Conservation (phyloP, 768 basidiomycete genomes). For the Crassisporium funariophilum region DNA sequence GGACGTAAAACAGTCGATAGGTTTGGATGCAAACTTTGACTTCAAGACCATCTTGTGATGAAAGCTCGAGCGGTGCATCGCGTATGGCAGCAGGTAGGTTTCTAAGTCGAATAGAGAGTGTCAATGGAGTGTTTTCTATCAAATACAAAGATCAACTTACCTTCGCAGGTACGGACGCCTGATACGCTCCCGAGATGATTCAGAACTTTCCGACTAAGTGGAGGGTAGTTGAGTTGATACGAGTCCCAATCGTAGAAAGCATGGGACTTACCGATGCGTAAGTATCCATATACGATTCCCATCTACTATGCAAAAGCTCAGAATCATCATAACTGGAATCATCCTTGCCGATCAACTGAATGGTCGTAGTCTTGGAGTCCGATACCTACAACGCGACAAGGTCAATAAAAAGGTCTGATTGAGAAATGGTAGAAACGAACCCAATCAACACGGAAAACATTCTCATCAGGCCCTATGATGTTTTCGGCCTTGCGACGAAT, state of each 20-base stretch:
- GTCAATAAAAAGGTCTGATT: background rate
- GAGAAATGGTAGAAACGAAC: slow-evolving; percentile 37
- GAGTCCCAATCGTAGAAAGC: background rate
- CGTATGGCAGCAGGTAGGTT: slow-evolving; percentile 39
- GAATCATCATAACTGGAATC: slow-evolving; percentile 76
- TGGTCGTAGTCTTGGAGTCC: slow-evolving; percentile 64
- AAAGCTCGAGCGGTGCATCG: slow-evolving; percentile 43
- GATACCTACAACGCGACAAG: slow-evolving; percentile 41
- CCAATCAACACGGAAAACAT: slow-evolving; percentile 82
- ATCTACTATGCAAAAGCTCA: slow-evolving; percentile 73
- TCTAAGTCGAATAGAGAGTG: slow-evolving; percentile 28
- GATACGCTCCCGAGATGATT: slow-evolving; percentile 47
- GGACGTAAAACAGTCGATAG: slow-evolving; percentile 80
- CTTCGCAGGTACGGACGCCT: slow-evolving; percentile 67
- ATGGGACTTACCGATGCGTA: slow-evolving; percentile 59
- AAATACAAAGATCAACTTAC: slow-evolving; percentile 37
- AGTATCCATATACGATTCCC: slow-evolving; percentile 80
- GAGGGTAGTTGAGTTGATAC: slow-evolving; percentile 1
- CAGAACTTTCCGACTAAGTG: slow-evolving; percentile 58
- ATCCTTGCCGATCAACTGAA: slow-evolving; percentile 80
- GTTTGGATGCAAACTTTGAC: slow-evolving; percentile 85
- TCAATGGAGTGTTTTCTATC: too few relatives aligned
- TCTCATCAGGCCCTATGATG: slow-evolving; percentile 73
- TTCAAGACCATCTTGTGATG: slow-evolving; percentile 65
- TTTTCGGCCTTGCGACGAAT: slow-evolving; percentile 69